Conservation (phyloP, 164 flowering plant species). For the Santalum album region DNA sequence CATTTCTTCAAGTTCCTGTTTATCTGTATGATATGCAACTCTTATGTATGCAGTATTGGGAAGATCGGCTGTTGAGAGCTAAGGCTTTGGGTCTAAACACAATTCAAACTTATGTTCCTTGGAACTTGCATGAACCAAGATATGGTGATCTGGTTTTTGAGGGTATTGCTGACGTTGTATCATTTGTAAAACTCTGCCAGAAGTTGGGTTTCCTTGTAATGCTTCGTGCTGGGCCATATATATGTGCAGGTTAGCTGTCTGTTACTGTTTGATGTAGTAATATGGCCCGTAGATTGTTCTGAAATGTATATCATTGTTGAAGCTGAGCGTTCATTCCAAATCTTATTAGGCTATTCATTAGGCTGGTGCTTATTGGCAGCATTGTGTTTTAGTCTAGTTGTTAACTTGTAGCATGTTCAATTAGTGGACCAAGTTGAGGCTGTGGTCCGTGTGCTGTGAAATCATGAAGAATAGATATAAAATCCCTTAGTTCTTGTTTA, state of each 20-base stretch:
- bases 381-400: too few species aligned
- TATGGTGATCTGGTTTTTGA: slow-evolving; percentile 60
- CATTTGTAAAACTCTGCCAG: slow-evolving; percentile 73
- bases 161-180: slow-evolving; percentile 69
- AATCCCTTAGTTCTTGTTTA: background rate
- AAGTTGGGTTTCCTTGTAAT: slow-evolving; percentile 73
- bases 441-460: too few species aligned
- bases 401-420: background rate
- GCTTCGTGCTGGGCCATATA: slow-evolving; percentile 97
- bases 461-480: background rate
- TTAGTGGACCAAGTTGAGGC: background rate
- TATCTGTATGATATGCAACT: background rate
- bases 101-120: slow-evolving; percentile 93
- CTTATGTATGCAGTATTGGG: slow-evolving; percentile 74
- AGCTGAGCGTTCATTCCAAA: too few species aligned
- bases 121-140: slow-evolving; percentile 92
- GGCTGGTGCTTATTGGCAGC: too few species aligned
- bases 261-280: background rate
- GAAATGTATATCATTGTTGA: background rate
- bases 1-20: background rate
- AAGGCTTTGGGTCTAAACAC: slow-evolving; percentile 96
- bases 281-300: background rate
- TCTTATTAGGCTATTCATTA: too few species aligned
- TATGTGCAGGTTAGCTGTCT: slow-evolving; percentile 69
- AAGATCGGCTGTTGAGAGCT: slow-evolving; percentile 85